phyloP scores from a whole-genome alignment of 495 filamentous ascomycete species.

The Penicillium samsonianum region DNA sequence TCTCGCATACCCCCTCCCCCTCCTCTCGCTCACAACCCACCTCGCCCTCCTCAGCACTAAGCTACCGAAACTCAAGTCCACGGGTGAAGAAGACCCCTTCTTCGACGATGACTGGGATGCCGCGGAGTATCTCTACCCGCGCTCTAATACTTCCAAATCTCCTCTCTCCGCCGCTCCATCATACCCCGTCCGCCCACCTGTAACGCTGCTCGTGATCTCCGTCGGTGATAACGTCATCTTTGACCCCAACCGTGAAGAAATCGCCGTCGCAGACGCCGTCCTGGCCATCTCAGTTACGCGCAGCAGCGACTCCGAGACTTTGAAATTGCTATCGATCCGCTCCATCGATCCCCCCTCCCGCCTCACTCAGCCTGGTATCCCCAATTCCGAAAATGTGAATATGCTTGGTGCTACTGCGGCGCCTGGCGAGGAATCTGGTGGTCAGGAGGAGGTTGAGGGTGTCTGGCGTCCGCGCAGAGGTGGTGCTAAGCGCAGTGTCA shows the following conservation, averaged over 20 bases:
- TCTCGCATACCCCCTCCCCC: slow-evolving; percentile 85
- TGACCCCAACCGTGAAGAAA: slow-evolving; percentile 86
- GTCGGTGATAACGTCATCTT: slow-evolving; percentile 90
- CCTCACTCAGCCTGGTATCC: slow-evolving; percentile 67
- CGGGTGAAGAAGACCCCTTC: slow-evolving; percentile 89
- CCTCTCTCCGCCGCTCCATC: slow-evolving; percentile 9
- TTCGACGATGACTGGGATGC: slow-evolving; percentile 98
- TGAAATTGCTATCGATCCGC: slow-evolving; percentile 62
- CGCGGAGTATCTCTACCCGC: slow-evolving; percentile 73
- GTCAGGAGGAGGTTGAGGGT: slow-evolving; percentile 61
- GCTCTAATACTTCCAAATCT: slow-evolving; percentile 23
- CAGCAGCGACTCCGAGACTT: slow-evolving; percentile 28
- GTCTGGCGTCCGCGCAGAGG: slow-evolving; percentile 80
- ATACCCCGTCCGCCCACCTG: slow-evolving; percentile 61
- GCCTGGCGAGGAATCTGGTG: slow-evolving; percentile 25
- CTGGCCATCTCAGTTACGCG: slow-evolving; percentile 72
- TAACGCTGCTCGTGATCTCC: slow-evolving; percentile 85
- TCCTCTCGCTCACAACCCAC: slow-evolving; percentile 90
- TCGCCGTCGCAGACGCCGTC: slow-evolving; percentile 86
- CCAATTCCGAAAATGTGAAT: slow-evolving; percentile 67
- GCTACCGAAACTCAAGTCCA: slow-evolving; percentile 78
- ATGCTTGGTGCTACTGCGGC: slow-evolving; percentile 49
- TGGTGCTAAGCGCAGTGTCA: slow-evolving; percentile 67
- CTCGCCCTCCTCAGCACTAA: slow-evolving; percentile 90
- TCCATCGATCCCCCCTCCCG: slow-evolving; percentile 71